Base-by-base conservation (phyloP, 257 asterid genomes). In the Fraxinus excelsior region DNA sequence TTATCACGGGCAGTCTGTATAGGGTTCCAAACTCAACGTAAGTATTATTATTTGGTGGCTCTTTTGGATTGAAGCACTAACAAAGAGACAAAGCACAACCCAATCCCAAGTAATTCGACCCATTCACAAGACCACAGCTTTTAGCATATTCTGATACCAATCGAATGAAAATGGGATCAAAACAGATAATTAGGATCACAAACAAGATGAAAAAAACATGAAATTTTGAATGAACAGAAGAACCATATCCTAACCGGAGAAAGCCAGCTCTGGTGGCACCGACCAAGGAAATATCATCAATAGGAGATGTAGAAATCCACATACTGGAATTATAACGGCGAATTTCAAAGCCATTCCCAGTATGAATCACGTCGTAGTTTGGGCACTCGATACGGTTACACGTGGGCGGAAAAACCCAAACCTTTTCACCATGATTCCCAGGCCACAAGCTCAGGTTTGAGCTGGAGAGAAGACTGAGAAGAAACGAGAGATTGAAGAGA, bases 331-430 rank as follows among this genome's bases (percentile, higher is more conserved):
- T 84, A 49, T 91, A 93, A 9, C 91, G 91, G 75, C 99, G 94
- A 84, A 95, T 90, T 84, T 95, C 99, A 49, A 85, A 94, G 72
- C 85, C 98, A 64, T 86, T 86, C 2, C 96, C 97, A 26, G 85
- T n/a, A 38, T 88, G 82, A 74, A 91, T 67, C 13, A 91, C 86
- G 81, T 91, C 96, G 90, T 87, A 93, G 66, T 51, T 85, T 0
- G 99, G 98, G 80, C 99, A 95, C 79, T 95, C 99, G 68, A 95
- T 95, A 5, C 97, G 86, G 76, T 75, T 76, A 76, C 99, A 95
- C 1, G 91, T 62, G 49, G 98, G 94, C 26, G 99, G 99, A 44
- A 81, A 88, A 3, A 82, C 77, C 28, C 65, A 83, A 3, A 85
- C 79, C n/a, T 71, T 71, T 21, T 62, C 62, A 28, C 69, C 76